phyloP scores from a whole-genome alignment of 2,329 filamentous ascomycete genomes.

The Cercospora canescens region DNA sequence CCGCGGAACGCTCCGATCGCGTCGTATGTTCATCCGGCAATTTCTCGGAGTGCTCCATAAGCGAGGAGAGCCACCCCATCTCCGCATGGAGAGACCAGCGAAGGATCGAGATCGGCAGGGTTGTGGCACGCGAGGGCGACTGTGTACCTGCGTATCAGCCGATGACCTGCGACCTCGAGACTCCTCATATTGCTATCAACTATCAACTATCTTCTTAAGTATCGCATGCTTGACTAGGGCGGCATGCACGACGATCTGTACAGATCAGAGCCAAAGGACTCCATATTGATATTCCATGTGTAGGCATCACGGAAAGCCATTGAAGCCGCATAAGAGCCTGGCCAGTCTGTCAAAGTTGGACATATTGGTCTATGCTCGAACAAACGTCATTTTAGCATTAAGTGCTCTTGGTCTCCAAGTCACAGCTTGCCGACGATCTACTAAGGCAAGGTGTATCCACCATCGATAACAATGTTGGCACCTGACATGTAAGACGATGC shows the following conservation, averaged over 20 bases:
- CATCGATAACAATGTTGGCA: slow-evolving; percentile 50
- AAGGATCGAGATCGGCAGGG: neutral
- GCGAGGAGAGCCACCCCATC: neutral
- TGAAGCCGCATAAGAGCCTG: neutral
- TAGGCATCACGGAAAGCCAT: neutral
- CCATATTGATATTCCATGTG: too few relatives aligned
- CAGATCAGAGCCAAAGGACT: too few relatives aligned
- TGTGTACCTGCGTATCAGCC: slow-evolving; percentile 2
- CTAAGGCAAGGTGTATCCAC: slow-evolving; percentile 46
- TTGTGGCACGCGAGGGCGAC: neutral
- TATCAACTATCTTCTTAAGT: neutral
- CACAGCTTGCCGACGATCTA: neutral
- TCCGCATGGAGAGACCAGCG: neutral
- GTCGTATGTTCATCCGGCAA: neutral
- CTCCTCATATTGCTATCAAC: neutral
- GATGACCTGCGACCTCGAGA: neutral
- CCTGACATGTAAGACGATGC: slow-evolving; percentile 54
- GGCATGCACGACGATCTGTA: too few relatives aligned
- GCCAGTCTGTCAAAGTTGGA: neutral
- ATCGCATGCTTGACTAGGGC: too few relatives aligned
- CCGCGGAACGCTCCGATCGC: neutral
- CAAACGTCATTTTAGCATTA: neutral
- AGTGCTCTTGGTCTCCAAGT: neutral
- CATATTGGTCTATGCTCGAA: neutral
- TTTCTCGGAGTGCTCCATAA: neutral